Evolutionary conservation across 805 yeast genomes (phyloP).

Genomic region (Torulaspora maleeae): DNA sequence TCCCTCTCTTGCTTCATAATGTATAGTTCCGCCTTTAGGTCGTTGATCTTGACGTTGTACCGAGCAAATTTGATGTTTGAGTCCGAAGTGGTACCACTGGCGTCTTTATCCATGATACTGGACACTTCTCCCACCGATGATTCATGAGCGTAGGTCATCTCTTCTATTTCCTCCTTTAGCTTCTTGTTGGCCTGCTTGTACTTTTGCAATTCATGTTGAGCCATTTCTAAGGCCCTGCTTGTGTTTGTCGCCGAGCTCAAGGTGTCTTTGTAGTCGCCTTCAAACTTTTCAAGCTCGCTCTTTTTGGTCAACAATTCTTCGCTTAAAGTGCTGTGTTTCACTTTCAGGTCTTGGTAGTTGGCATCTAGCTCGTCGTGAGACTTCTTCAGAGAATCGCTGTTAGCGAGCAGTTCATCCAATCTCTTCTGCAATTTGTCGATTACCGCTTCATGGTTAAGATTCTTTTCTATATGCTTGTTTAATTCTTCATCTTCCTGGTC

Average conservation of each 20-base stretch:
- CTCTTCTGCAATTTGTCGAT: constrained; percentile 48
- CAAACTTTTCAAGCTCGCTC: constrained; percentile 42
- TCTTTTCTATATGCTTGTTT: constrained; percentile 9
- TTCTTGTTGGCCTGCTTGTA: constrained; percentile 53
- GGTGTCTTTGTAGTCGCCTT: constrained; percentile 67
- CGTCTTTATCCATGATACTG: constrained; percentile 14
- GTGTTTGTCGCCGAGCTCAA: constrained; percentile 68
- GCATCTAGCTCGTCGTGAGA: constrained; percentile 34
- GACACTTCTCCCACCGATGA: constrained; percentile 37
- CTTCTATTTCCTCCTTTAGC: constrained; percentile 63
- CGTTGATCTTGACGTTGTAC: constrained; percentile 70
- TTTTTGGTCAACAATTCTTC: constrained; percentile 29
- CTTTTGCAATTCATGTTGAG: constrained; percentile 65
- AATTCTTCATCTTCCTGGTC: constrained; percentile 15
- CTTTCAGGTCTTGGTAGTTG: constrained; percentile 32
- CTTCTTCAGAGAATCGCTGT: constrained; percentile 42
- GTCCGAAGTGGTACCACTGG: constrained; percentile 26
- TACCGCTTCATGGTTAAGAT: constrained; percentile 27
- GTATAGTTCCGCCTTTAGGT: constrained; percentile 76
- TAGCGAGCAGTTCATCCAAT: constrained; percentile 49
- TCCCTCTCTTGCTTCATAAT: constrained; percentile 82
- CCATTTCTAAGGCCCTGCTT: constrained; percentile 64
- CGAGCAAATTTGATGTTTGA: constrained; percentile 45
- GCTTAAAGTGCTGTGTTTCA: constrained; percentile 27
- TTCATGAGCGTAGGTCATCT: constrained; percentile 47